These are phyloP conservation scores for Rosa hybrid DNA, from an alignment of 331 rosid genomes.

Conservation along the genomic window DNA sequence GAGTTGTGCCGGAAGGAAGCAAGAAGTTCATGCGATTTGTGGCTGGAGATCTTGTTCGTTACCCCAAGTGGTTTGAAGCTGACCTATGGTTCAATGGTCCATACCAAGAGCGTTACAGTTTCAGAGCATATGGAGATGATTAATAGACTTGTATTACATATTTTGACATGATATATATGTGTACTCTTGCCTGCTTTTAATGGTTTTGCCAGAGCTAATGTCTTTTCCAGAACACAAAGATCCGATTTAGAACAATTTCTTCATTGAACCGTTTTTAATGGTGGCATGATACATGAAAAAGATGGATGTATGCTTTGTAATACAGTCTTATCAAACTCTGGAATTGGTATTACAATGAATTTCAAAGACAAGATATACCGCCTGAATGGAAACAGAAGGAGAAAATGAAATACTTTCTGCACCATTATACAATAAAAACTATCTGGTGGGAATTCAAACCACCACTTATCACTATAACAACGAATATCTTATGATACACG, in stretches of 20 bases:
- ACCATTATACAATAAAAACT: slow-evolving; percentile 28
- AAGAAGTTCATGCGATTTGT: slow-evolving; percentile 71
- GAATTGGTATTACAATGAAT: neutral
- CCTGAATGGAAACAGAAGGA: slow-evolving; percentile 26
- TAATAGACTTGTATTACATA: neutral
- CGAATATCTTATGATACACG: slow-evolving; percentile 41
- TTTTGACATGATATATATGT: neutral
- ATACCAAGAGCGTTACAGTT: slow-evolving; percentile 84
- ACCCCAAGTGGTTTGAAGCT: slow-evolving; percentile 97
- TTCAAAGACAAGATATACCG: neutral
- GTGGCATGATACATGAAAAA: neutral
- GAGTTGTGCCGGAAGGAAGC: slow-evolving; percentile 93
- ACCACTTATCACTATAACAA: slow-evolving; percentile 26
- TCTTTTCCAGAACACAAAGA: neutral
- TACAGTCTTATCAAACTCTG: neutral
- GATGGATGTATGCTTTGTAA: neutral
- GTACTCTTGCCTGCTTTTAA: neutral
- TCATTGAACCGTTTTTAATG: neutral
- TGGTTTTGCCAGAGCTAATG: neutral
- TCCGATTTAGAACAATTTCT: neutral
- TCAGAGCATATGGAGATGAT: slow-evolving; percentile 87
- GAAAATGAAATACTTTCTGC: slow-evolving; percentile 22
- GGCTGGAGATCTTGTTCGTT: slow-evolving; percentile 87
- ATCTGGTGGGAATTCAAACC: slow-evolving; percentile 16
- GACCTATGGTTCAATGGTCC: slow-evolving; percentile 89